Base-by-base conservation (phyloP, 306 rosid species). In the Casuarina equisetifolia region DNA sequence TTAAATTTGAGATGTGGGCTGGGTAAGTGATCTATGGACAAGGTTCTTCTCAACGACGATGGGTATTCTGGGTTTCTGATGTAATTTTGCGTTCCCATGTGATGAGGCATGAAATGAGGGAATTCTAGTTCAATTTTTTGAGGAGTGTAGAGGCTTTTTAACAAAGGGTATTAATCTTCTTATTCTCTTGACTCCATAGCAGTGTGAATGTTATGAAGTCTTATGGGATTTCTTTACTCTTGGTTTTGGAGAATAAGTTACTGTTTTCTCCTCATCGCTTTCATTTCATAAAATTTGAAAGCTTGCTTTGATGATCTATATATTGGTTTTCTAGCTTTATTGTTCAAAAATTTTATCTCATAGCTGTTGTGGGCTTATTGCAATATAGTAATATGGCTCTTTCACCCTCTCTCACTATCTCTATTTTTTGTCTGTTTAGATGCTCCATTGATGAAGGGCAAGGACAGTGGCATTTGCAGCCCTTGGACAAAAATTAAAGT, bases 401-500 rank as follows among this genome's bases (percentile, higher is more conserved):
- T n/a, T 43, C 20, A 3, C 43, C n/a, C 38, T 48, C 61, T 74
- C 11, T 48, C 55, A 44, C 7, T 25, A 2, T 77, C 63, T 66
- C 6, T 44, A 55, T 35, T 16, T 19, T 45, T 61, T 52, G n/a
- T 72, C 54, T 82, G 42, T 75, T 46, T 62, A 57, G 3, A 25
- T 54, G 74, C 68, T 64, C 62, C 81, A 50, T 78, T 72, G 35
- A 80, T 49, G 76, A 48, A 61, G 17, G 48, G 45, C 36, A 72
- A 53, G 45, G 52, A n/a, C 52, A 58, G 8, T 50, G 57, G 75
- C 61, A 35, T 48, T 32, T 7, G 10, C 13, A 1, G 46, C 12
- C 6, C 42, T 72, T 64, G 64, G 81, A 73, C 54, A 55, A 64
- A 76, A 50, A 7, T 75, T 19, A 44, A 69, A 62, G 39, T 54